Base-by-base conservation (phyloP, 2,329 filamentous ascomycete genomes). In the Talaromyces sp. region DNA sequence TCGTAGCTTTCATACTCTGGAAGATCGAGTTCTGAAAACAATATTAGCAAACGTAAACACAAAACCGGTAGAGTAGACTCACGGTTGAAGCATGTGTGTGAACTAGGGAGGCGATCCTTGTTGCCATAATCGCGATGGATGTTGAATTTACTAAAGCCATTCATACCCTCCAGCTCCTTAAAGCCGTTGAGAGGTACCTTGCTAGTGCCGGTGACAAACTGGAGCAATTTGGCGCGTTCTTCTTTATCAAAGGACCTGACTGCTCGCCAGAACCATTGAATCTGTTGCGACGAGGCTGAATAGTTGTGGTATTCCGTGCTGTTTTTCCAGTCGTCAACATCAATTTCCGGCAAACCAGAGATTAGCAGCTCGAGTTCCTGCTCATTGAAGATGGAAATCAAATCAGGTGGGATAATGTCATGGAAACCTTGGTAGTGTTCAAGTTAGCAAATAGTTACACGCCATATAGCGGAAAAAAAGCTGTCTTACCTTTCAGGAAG, bases 271-370 rank as follows among this genome's bases (percentile, higher is more conserved):
- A 99, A 99, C 95, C 95, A 99, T 75, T 98, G 93, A 62, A 99
- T 96, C 74, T 99, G 96, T 51, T 91, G 90, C 3, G 95, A 97
- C 0, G 93, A 93, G 32, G 91, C 89, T 4, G 86, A 91, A 79
- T 99, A 99, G 76, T 98, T 98, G 77, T 98, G 93, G 70, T 99
- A 98, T 73, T 99, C 96, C 2, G 93, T 96, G 77, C 97, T 96
- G 78, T 90, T 92, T 84, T 96, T 97, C 95, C 95, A 99, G 78
- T 99, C 95, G 71, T 99, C 95, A 46, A 98, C 86, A 68, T 99
- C 93, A 67, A 99, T 97, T 71, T 99, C 95, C 1, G 95, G 95
- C 56, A 99, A 83, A 72, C 95, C 95, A 56, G 95, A 99, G 71
- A 99, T 99, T 63, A 99, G 83, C 54, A 99, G 81, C 75, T 99